Evolutionary conservation across 2,329 filamentous ascomycete species (phyloP).

Genomic region (Xylogone sp.): DNA sequence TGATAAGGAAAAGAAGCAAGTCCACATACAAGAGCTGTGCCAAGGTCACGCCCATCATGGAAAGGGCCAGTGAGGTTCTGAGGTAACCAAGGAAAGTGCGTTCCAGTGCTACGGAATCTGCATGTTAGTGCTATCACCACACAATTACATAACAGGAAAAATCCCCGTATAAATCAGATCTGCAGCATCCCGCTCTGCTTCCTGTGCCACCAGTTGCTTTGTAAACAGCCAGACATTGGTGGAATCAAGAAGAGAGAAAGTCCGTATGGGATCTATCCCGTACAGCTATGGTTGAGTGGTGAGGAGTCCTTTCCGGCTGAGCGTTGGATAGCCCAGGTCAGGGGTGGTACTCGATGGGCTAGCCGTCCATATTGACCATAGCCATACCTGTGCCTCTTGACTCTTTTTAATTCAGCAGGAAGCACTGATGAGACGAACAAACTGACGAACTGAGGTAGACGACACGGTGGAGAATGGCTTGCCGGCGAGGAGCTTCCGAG

Average conservation of each 20-base stretch:
- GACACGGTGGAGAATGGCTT: no score
- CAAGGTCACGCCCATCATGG: slow-evolving; percentile 61
- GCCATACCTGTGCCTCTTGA: no score
- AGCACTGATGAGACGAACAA: no score
- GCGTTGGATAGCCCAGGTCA: background rate
- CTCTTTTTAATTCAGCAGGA: no score
- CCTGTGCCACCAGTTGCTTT: background rate
- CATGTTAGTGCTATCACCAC: background rate
- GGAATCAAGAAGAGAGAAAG: no score
- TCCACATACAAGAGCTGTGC: slow-evolving; percentile 58
- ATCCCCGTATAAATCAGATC: background rate
- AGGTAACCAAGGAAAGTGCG: slow-evolving; percentile 72
- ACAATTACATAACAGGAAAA: background rate
- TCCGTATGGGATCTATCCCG: no score
- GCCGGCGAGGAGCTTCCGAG: background rate
- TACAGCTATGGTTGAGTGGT: no score
- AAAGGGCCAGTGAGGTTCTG: slow-evolving; percentile 64
- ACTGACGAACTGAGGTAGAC: no score
- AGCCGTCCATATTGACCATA: no score
- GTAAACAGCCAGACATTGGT: no score
- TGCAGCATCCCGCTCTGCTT: background rate
- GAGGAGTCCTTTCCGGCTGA: no score
- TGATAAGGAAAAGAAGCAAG: slow-evolving; percentile 23
- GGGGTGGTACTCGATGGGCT: background rate
- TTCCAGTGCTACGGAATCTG: slow-evolving; percentile 56